Conservation (phyloP, 192 early-diverging fungal species). For the Coemansia sp. region DNA sequence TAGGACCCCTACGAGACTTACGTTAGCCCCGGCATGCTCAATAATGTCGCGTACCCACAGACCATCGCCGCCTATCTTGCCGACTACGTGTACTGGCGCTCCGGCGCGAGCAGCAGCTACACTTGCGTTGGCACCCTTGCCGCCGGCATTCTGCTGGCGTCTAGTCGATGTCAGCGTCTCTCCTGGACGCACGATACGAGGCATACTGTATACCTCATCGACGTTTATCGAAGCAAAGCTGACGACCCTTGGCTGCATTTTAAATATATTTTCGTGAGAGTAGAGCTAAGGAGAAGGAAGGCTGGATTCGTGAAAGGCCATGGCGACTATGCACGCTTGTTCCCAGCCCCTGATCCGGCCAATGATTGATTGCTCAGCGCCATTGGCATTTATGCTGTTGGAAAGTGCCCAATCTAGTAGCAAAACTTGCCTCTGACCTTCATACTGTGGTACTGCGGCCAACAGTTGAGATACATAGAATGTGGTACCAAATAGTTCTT, state of each 20-base stretch:
- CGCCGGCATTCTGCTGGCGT: slow-evolving; percentile 47
- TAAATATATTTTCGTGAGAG: neutral
- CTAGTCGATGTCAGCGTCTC: slow-evolving; percentile 40
- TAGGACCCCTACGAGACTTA: slow-evolving; percentile 58
- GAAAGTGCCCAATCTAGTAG: neutral
- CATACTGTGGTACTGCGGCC: neutral
- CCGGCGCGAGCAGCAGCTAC: slow-evolving; percentile 80
- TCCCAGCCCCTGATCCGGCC: slow-evolving; percentile 1
- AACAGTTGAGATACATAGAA: neutral
- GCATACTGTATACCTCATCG: slow-evolving; percentile 55
- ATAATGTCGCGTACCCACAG: slow-evolving; percentile 73
- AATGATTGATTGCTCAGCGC: neutral
- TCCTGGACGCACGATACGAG: slow-evolving; percentile 43
- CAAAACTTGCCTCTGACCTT: neutral
- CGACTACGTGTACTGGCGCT: slow-evolving; percentile 69
- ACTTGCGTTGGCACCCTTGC: slow-evolving; percentile 84
- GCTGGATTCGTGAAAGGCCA: neutral
- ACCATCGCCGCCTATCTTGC: slow-evolving; percentile 83
- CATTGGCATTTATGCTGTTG: too few relatives aligned
- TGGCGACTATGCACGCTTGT: neutral
- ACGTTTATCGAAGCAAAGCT: slow-evolving; percentile 57
- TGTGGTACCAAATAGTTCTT: neutral
- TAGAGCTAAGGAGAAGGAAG: neutral
- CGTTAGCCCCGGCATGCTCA: slow-evolving; percentile 66
- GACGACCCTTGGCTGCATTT: slow-evolving; percentile 32